Conservation (phyloP, 116 monocot genomes). For the Posidonia oceanica region DNA sequence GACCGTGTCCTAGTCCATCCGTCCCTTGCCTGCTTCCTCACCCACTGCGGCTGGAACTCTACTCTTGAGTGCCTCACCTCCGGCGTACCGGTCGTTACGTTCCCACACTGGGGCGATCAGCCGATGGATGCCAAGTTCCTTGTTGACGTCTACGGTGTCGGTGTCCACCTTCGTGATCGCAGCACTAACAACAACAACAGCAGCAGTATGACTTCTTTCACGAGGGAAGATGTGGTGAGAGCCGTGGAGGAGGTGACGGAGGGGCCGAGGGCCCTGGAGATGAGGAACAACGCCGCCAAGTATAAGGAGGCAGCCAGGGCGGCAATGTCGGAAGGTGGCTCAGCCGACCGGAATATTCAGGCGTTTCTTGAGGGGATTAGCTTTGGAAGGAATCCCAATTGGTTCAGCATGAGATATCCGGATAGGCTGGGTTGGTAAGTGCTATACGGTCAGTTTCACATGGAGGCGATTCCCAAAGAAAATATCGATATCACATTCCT, state of each 20-base stretch:
- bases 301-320: slow-evolving; percentile 17
- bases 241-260: slow-evolving; percentile 24
- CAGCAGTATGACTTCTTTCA: slow-evolving; percentile 5
- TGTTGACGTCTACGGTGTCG: slow-evolving; percentile 33
- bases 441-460: too few relatives aligned
- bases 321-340: slow-evolving; percentile 24
- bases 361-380: slow-evolving; percentile 13
- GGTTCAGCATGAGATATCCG: too few relatives aligned
- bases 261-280: slow-evolving; percentile 20
- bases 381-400: too few relatives aligned
- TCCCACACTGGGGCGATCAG: slow-evolving; percentile 56
- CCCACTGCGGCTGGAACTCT: slow-evolving; percentile 29
- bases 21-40: slow-evolving; percentile 35
- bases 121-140: slow-evolving; percentile 42
- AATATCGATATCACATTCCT: too few relatives aligned
- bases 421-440: too few relatives aligned
- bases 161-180: slow-evolving; percentile 18
- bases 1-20: slow-evolving; percentile 25
- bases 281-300: slow-evolving; percentile 14
- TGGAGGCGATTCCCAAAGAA: too few relatives aligned
- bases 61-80: slow-evolving; percentile 7
- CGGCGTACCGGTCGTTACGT: slow-evolving; percentile 16
- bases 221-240: slow-evolving; percentile 21
- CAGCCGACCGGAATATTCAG: slow-evolving; percentile 29
- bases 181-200: too few relatives aligned